Evolutionary conservation across 208 protist species (phyloP), one percentile per base, ranked within the genome.

Genomic region (Acanthamoeba royreba): DNA sequence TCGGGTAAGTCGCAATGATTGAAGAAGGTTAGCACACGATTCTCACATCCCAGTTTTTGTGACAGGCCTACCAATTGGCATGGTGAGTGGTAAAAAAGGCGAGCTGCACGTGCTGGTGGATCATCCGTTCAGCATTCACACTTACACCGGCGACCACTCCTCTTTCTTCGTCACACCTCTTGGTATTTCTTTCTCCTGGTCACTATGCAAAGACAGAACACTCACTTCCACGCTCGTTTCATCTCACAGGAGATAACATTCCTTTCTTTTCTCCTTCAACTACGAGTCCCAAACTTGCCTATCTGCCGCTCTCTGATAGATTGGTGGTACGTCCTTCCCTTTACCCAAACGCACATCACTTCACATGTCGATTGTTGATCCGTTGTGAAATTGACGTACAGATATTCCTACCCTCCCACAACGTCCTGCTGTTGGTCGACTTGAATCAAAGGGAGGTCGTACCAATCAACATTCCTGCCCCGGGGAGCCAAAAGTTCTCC

Each of bases 81-180:
- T 88, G 77, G 49, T 42, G 40, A 53, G 52, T n/a, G 43, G 42
- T 5, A 77, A 49, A 38, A 25, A 38, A 28, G 52, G 77, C 19
- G 42, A 46, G 28, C 33, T 93, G 13, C 91, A 93, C 58, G 53
- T 93, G 17, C 42, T 93, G 66, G 55, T 93, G 11, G 91, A 85
- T 53, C 74, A 88, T 31, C 91, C 91, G n/a, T 85, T 93, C 31
- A n/a, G 43, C 17, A 89, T 93, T 17, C 91, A 93, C 58, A 69
- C 91, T 40, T 93, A 74, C 53, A 88, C 35, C 5, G 43, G 19
- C 55, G 35, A 93, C 38, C 52, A 85, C 40, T 40, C 47, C 7
- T 25, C 83, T 38, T 90, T 46, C 49, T 69, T 38, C 11, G 45
- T 90, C 52, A 85, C 47, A 15, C 89, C 72, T 17, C 55, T 90